A percentile compares a stretch with the other conserved stretches of the same genome.
phyloP scores from a whole-genome alignment of 768 basidiomycete species.

The Pisolithus orientalis region DNA sequence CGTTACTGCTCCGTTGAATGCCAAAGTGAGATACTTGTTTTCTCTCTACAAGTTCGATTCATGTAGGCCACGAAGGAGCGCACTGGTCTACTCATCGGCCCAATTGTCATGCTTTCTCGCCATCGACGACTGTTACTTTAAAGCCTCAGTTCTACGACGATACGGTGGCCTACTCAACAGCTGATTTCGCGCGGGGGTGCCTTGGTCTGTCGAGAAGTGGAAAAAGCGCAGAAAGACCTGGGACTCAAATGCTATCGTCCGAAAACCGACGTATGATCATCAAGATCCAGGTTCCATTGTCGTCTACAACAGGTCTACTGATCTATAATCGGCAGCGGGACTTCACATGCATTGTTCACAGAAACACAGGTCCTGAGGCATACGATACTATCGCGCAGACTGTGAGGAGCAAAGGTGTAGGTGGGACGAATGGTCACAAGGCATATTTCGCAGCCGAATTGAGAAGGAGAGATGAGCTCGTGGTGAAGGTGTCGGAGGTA shows the following conservation, averaged over 20 bases:
- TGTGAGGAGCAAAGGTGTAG: constrained; percentile 36
- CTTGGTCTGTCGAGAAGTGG: constrained; percentile 23
- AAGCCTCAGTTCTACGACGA: constrained; percentile 35
- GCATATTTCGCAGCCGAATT: constrained; percentile 53
- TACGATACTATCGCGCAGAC: constrained; percentile 38
- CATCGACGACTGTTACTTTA: constrained; percentile 38
- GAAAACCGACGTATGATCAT: constrained; percentile 40
- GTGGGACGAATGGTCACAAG: constrained; percentile 30
- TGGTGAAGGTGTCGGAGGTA: constrained; percentile 46
- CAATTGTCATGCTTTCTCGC: constrained; percentile 40
- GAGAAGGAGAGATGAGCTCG: constrained; percentile 38
- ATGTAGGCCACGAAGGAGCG: constrained; percentile 24
- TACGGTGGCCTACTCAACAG: constrained; percentile 16
- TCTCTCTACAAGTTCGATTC: background rate
- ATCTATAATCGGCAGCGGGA: constrained; percentile 52
- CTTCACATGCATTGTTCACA: constrained; percentile 39
- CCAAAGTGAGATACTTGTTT: constrained; percentile 37
- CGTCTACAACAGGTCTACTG: constrained; percentile 19
- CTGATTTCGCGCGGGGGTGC: constrained; percentile 24
- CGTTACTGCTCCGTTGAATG: constrained; percentile 51
- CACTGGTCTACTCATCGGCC: constrained; percentile 47
- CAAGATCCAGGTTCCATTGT: constrained; percentile 47
- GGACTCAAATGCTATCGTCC: constrained; percentile 13
- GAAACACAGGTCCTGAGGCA: constrained; percentile 24
- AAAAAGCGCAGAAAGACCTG: constrained; percentile 13